Evolutionary conservation across 768 basidiomycete genomes (phyloP), one percentile per base, ranked within the genome.

Genomic region (Russula compacta): DNA sequence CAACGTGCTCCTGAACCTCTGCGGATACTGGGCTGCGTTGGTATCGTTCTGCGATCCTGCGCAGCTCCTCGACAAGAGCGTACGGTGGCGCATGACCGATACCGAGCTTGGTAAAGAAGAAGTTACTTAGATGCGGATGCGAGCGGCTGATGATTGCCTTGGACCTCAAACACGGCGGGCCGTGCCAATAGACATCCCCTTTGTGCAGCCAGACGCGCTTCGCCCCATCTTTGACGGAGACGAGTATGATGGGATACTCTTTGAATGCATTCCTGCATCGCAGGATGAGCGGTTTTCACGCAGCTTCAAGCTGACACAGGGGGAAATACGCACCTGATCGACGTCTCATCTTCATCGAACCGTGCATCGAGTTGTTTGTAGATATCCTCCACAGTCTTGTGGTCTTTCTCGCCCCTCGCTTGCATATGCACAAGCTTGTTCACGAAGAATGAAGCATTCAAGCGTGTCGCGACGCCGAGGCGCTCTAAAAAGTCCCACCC

Each of bases 341-440:
- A 36, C 2, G 46, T 19, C 15, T 68, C 64, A 19, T 63, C 66
- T 12, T 69, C 69, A 2, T 64, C 40, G n/a, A 69, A 69, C n/a
- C 68, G 58, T 19, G 66, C 62, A 43, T 69, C 62, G 2, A 69
- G 59, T 15, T 69, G 68, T 39, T 43, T 61, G 51, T 69, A 69
- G 12, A 63, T 42, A 12, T 62, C 59, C 1, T 60, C 39, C 15
- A 64, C 64, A 4, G 38, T 15, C 21, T 39, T 51, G 11, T 21
- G n/a, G 21, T 66, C 56, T 15, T 52, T 55, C 33, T 57, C 38
- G 7, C 58, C 59, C 29, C 8, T 40, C 21, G 53, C 58, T 10
- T 62, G 53, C 38, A 69, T 52, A 24, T 61, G 61, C 9, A 65
- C 6, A 12, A 69, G 69, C 36, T 47, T 50, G 19, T 63, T 67